Conservation (phyloP, 352 stramenopile species). For the Thalassiosira allenii region DNA sequence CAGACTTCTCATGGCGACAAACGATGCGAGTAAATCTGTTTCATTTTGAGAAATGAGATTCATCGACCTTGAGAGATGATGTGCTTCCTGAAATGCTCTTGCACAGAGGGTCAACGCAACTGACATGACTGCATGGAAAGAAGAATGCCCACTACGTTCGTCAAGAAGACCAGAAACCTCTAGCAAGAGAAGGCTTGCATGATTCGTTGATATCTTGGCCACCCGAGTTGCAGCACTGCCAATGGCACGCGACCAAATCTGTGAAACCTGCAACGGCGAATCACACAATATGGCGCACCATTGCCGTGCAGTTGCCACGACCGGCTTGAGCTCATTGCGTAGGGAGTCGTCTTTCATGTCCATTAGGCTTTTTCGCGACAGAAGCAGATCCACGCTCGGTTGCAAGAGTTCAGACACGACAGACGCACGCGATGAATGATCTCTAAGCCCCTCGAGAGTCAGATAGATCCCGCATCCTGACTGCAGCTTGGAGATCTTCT, state of each 20-base stretch:
- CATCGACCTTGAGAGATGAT: constrained; percentile 43
- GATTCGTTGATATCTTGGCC: constrained; percentile 52
- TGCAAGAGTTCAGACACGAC: constrained; percentile 55
- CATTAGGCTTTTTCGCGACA: constrained; percentile 26
- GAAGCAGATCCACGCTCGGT: constrained; percentile 41
- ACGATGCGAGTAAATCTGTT: constrained; percentile 10
- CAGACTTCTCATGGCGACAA: constrained; percentile 65
- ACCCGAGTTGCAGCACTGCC: constrained; percentile 56
- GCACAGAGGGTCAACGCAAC: constrained; percentile 64
- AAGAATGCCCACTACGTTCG: constrained; percentile 41
- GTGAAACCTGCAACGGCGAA: constrained; percentile 26
- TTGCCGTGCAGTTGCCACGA: constrained; percentile 43
- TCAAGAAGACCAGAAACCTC: constrained; percentile 71
- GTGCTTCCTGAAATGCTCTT: constrained; percentile 50
- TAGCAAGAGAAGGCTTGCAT: constrained; percentile 62
- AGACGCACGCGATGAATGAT: constrained; percentile 33
- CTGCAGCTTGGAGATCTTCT: constrained; percentile 60
- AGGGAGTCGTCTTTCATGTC: constrained; percentile 33
- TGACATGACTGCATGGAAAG: constrained; percentile 64
- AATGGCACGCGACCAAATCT: constrained; percentile 70
- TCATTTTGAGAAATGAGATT: constrained; percentile 27
- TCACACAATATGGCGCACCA: constrained; percentile 64
- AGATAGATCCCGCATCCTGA: constrained; percentile 56
- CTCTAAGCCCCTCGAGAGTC: constrained; percentile 46
- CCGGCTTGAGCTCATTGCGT: constrained; percentile 37